A percentile compares a stretch with the other conserved stretches of the same genome.
Evolutionary conservation across 176 grass and related monocot species (phyloP).

Genomic region (Lolium multiflorum): DNA sequence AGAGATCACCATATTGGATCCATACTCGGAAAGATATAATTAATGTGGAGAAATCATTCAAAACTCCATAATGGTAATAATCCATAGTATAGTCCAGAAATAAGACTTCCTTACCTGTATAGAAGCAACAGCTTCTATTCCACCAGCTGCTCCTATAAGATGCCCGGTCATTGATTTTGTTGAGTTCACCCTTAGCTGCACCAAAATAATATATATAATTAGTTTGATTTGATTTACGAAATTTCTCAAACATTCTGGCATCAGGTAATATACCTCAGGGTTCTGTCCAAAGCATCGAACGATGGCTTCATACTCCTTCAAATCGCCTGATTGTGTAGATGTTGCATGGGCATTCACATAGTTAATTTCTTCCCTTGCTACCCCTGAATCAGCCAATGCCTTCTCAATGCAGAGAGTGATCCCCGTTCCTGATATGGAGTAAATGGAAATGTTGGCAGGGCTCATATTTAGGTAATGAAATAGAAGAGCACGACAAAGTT

Average conservation of each 20-base stretch:
- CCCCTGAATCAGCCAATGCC: conserved; percentile 82
- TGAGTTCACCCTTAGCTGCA: conserved; percentile 91
- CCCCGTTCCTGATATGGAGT: conserved; percentile 71
- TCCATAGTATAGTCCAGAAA: background rate
- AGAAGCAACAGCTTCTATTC: conserved; percentile 93
- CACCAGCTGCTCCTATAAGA: conserved; percentile 94
- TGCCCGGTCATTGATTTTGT: conserved; percentile 99
- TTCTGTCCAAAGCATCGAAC: conserved; percentile 89
- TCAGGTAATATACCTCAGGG: conserved; percentile 64
- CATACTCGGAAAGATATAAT: conserved; percentile 12
- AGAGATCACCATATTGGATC: conserved; percentile 11
- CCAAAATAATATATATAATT: conserved; percentile 24
- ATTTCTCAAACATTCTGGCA: background rate
- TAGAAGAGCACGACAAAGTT: background rate
- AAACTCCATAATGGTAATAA: background rate
- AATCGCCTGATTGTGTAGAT: conserved; percentile 85
- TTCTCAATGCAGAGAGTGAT: conserved; percentile 97
- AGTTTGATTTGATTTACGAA: conserved; percentile 31
- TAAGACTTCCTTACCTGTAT: conserved; percentile 69
- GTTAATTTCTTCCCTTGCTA: conserved; percentile 87
- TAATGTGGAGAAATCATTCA: background rate
- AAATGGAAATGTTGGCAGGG: conserved; percentile 32
- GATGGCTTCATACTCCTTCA: conserved; percentile 96
- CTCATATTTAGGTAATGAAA: conserved; percentile 30
- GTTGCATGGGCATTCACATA: conserved; percentile 99